Evolutionary conservation across 2,329 filamentous ascomycete species (phyloP).

Genomic region (Pseudocercospora pini-densiflorae): DNA sequence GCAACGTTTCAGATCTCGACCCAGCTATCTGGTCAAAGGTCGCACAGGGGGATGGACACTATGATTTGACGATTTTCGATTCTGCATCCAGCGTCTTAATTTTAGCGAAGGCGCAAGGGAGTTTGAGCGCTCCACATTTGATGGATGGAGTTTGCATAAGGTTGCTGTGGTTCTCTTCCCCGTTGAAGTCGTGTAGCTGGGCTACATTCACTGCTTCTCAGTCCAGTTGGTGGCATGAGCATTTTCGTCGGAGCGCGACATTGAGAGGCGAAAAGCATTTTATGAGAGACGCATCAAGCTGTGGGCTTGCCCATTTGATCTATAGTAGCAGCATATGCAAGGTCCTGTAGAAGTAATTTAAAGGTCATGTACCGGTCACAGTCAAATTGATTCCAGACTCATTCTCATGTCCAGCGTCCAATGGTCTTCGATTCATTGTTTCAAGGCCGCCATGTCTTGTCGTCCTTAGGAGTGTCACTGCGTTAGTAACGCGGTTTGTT

Average conservation of each 20-base stretch:
- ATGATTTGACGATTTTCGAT: not conserved
- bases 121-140: not conserved
- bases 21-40: not conserved
- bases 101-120: conserved; percentile 3
- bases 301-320: not conserved
- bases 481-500: too few species aligned
- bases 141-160: not conserved
- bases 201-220: not conserved
- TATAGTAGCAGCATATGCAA: not conserved
- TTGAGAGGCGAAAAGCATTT: not conserved
- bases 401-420: not conserved
- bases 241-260: not conserved
- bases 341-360: not conserved
- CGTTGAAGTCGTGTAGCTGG: not conserved
- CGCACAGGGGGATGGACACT: not conserved
- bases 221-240: not conserved
- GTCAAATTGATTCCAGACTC: not conserved
- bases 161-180: not conserved
- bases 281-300: too few species aligned
- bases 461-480: too few species aligned
- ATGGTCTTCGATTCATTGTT: not conserved
- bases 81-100: conserved; percentile 4
- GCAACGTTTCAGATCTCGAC: conserved; percentile 1
- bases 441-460: too few species aligned
- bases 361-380: not conserved